Evolutionary conservation across 257 asterid species (phyloP).

Genomic region (Schizonepeta tenuifolia): DNA sequence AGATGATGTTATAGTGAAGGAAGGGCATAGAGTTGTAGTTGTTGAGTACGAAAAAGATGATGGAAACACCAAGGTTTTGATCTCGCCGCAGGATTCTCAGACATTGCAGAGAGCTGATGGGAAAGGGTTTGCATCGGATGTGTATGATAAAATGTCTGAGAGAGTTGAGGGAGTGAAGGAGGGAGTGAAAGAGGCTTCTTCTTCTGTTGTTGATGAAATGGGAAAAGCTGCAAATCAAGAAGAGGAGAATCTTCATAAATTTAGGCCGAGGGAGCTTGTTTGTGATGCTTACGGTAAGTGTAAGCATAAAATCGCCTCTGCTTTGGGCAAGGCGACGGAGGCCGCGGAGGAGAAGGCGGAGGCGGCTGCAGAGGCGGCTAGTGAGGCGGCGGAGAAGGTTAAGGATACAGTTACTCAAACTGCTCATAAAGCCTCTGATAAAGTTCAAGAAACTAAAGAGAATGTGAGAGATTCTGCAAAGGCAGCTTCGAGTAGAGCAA

Average conservation of each 20-base stretch:
- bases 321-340: conserved; percentile 46
- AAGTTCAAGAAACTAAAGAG: conserved; percentile 41
- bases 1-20: conserved; percentile 51
- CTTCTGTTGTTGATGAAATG: conserved; percentile 19
- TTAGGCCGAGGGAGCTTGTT: conserved; percentile 52
- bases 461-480: conserved; percentile 29
- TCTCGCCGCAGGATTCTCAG: conserved; percentile 52
- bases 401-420: conserved; percentile 26
- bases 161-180: neutral
- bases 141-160: neutral
- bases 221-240: neutral
- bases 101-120: conserved; percentile 1
- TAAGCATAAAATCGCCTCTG: conserved; percentile 44
- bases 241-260: conserved; percentile 27
- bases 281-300: conserved; percentile 64
- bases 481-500: too few species aligned
- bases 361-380: conserved; percentile 31
- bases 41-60: conserved; percentile 61
- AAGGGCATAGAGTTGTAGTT: conserved; percentile 61
- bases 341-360: conserved; percentile 25
- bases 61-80: conserved; percentile 53
- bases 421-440: conserved; percentile 36
- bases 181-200: neutral
- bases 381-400: conserved; percentile 30
- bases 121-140: neutral